Conservation (phyloP, 805 yeast species). For the Yarrowia deformans region DNA sequence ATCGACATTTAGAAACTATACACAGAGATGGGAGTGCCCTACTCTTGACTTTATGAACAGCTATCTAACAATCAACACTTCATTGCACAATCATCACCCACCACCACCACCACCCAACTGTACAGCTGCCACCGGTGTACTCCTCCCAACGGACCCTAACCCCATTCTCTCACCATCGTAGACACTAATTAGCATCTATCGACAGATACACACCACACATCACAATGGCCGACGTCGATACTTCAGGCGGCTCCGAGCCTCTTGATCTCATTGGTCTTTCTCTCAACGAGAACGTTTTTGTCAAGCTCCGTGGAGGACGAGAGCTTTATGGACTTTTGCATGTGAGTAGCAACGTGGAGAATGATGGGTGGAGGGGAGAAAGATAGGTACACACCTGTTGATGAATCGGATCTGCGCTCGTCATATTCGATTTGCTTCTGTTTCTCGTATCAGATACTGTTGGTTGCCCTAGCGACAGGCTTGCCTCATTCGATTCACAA, state of each 20-base stretch:
- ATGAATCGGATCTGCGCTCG: background rate
- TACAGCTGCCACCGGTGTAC: background rate
- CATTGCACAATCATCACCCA: too few relatives aligned
- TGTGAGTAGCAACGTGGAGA: slow-evolving; percentile 53
- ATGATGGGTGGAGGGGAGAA: background rate
- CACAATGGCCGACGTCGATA: slow-evolving; percentile 40
- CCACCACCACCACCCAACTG: background rate
- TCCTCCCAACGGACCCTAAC: slow-evolving; percentile 19
- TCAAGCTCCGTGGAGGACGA: slow-evolving; percentile 92
- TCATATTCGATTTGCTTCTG: too few relatives aligned
- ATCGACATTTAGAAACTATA: too few relatives aligned
- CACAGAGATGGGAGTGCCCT: too few relatives aligned
- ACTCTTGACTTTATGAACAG: too few relatives aligned
- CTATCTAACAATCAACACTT: too few relatives aligned
- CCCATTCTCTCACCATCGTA: slow-evolving; percentile 3
- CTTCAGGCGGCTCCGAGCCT: slow-evolving; percentile 64
- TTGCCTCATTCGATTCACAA: background rate
- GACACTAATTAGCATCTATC: background rate
- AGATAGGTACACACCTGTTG: background rate
- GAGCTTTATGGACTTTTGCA: slow-evolving; percentile 90
- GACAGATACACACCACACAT: slow-evolving; percentile 15
- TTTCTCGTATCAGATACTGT: background rate
- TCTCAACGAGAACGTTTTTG: slow-evolving; percentile 83
- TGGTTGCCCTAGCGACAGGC: background rate
- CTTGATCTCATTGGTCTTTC: slow-evolving; percentile 85